Evolutionary conservation across 2,329 filamentous ascomycete genomes (phyloP).

Genomic region (Colletotrichum shisoi): DNA sequence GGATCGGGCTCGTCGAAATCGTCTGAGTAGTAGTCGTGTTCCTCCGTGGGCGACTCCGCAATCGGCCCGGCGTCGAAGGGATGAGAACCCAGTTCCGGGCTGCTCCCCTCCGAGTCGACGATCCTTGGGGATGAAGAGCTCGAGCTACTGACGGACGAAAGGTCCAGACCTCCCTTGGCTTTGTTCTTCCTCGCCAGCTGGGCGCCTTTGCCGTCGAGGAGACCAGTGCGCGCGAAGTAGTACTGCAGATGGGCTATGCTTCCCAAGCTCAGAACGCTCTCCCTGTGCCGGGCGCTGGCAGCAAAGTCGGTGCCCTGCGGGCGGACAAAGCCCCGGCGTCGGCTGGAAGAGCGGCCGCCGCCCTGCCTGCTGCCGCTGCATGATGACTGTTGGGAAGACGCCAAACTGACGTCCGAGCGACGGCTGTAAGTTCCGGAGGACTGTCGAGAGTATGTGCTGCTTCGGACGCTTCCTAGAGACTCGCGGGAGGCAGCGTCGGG

Average conservation of each 20-base stretch:
- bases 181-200: conserved; percentile 79
- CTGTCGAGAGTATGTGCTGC: conserved; percentile 67
- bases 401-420: conserved; percentile 54
- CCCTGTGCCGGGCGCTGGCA: conserved; percentile 84
- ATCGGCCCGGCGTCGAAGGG: conserved; percentile 50
- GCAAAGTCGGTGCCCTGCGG: conserved; percentile 90
- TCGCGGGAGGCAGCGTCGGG: conserved; percentile 60
- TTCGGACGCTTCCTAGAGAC: conserved; percentile 65
- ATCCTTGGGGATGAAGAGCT: conserved; percentile 50
- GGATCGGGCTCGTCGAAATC: conserved; percentile 72
- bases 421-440: conserved; percentile 67
- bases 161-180: conserved; percentile 65
- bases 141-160: conserved; percentile 56
- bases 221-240: conserved; percentile 93
- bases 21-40: conserved; percentile 61
- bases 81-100: conserved; percentile 61
- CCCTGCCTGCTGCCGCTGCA: conserved; percentile 53
- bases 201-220: conserved; percentile 91
- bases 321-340: conserved; percentile 83
- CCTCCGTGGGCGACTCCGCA: conserved; percentile 59
- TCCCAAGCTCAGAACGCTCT: conserved; percentile 94
- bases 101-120: conserved; percentile 62
- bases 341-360: conserved; percentile 46
- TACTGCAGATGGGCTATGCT: conserved; percentile 98
- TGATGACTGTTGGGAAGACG: conserved; percentile 57